These are phyloP conservation scores for Suillus placidus DNA, from an alignment of 768 basidiomycete genomes.

Conservation along the genomic window DNA sequence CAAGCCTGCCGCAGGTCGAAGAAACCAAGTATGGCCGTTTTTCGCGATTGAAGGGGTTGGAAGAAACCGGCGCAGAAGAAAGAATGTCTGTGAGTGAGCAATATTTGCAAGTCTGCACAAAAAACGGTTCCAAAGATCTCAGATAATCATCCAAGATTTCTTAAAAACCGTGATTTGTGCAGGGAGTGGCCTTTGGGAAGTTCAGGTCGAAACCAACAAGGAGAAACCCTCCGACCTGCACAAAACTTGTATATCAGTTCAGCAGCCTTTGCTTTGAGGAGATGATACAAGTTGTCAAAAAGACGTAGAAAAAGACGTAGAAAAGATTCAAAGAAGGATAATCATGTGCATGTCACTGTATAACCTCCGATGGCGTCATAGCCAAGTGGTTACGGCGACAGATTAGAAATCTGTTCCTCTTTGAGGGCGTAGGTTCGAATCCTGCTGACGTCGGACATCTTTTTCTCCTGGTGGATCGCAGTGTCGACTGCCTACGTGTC, in stretches of 20 bases:
- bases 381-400: conserved; percentile 81
- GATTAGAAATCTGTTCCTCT: conserved; percentile 74
- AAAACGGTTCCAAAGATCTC: not conserved
- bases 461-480: conserved; percentile 17
- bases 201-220: not conserved
- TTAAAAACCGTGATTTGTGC: not conserved
- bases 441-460: conserved; percentile 58
- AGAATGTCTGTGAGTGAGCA: not conserved
- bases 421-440: conserved; percentile 71
- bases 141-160: not conserved
- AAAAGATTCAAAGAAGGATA: not conserved
- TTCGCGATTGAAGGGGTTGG: conserved; percentile 7
- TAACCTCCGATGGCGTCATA: conserved; percentile 47
- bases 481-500: no score
- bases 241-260: not conserved
- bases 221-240: not conserved
- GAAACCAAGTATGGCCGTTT: conserved; percentile 38
- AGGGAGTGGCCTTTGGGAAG: not conserved
- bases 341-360: not conserved
- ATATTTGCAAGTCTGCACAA: not conserved
- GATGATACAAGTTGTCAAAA: no score
- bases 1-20: conserved; percentile 37
- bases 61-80: not conserved
- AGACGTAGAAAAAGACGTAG: no score
- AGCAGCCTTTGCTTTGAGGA: not conserved